A percentile compares a stretch with the other conserved stretches of the same genome.
These are phyloP conservation scores for Globisporangium mamillatum DNA, from an alignment of 352 stramenopile genomes.

Conservation along the genomic window DNA sequence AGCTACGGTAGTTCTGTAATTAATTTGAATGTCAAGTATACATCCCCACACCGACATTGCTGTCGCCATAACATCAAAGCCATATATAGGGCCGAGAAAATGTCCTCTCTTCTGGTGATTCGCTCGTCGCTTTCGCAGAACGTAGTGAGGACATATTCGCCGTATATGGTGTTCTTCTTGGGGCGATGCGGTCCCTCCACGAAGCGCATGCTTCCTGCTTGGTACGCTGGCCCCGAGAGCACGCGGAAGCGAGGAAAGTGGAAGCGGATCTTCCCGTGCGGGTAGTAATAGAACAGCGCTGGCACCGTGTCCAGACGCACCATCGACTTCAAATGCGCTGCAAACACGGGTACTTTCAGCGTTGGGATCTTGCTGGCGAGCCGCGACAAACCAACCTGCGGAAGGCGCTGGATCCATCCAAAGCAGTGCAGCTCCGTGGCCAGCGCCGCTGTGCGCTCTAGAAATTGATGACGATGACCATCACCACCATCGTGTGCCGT, in stretches of 20 bases:
- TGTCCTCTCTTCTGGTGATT: not conserved
- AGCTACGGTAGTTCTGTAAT: not conserved
- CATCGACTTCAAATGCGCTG: not conserved
- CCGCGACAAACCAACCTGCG: not conserved
- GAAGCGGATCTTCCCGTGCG: constrained; percentile 25
- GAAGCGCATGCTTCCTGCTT: constrained; percentile 21
- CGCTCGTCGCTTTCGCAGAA: not conserved
- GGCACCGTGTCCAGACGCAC: not conserved
- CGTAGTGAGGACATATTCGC: not conserved
- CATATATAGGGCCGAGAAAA: no score
- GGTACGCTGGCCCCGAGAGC: constrained; percentile 21
- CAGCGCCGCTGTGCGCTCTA: not conserved
- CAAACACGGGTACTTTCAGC: not conserved
- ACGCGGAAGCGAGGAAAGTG: constrained; percentile 29
- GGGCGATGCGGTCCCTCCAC: constrained; percentile 14
- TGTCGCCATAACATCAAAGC: no score
- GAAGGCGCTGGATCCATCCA: constrained; percentile 2
- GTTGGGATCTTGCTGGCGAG: not conserved
- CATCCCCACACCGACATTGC: not conserved
- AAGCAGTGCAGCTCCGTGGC: constrained; percentile 5
- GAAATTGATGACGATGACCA: not conserved
- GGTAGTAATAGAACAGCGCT: not conserved
- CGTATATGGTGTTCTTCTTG: not conserved
- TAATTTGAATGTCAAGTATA: not conserved
- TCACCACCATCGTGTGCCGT: no score